Evolutionary conservation across 257 asterid genomes (phyloP), one percentile per base, ranked within the genome.

Genomic region (Primulina eburnea): DNA sequence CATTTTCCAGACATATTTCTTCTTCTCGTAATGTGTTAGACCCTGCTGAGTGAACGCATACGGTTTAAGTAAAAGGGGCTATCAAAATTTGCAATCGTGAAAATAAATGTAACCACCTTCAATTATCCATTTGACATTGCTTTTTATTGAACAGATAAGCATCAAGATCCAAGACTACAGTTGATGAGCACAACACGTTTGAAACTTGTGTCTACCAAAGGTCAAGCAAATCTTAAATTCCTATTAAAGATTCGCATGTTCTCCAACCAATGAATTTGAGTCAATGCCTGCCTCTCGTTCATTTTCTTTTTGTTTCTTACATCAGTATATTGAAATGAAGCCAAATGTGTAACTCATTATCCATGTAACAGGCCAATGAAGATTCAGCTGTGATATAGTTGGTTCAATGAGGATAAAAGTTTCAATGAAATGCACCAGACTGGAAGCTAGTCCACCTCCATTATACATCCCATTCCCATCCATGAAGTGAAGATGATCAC

Each of bases 1-100:
- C 97, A 95, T 92, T 77, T 95, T 95, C 99, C 99, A 95, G 67
- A 95, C 98, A 72, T 95, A 95, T 72, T 95, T 95, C 86, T 95
- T 95, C 92, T 95, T 95, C 85, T 92, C 99, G 70, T 92, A 88
- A 66, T 86, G 97, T 73, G 99, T 76, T 78, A 87, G 79, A 64
- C 90, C 95, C 99, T 95, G 92, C 68, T 73, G 71, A 79, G 55
- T 33, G 65, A 66, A 65, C 70, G 57, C 43, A 72, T 47, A 38
- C 29, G 62, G 63, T 7, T 38, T 6, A 33, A 63, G 66, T 43
- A 18, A 14, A 52, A 64, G 55, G 38, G 76, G 30, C 65, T 59
- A 29, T 20, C 5, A 66, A 17, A 17, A 58, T 65, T 28, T 24
- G 16, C 52, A 50, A 64, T 76, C 73, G 37, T 50, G 2, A 14